Evolutionary conservation across 106 monocot genomes (phyloP).

Genomic region (Phalaenopsis equestris): DNA sequence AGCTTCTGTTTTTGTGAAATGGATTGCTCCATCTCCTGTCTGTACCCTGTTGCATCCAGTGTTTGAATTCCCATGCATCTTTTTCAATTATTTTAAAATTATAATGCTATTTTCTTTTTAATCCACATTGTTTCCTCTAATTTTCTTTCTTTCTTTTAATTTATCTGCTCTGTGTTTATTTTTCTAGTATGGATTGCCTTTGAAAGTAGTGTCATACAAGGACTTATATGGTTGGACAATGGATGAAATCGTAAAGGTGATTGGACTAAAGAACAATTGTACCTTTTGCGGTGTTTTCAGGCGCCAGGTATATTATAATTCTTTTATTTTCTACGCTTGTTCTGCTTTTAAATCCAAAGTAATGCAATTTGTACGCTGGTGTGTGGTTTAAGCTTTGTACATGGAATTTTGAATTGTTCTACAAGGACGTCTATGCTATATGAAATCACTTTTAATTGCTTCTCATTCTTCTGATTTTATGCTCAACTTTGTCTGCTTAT

Average conservation of each 20-base stretch:
- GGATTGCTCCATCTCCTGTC: background rate
- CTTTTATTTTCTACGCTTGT: background rate
- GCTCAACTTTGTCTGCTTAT: background rate
- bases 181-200: conserved; percentile 80
- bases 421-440: background rate
- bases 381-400: background rate
- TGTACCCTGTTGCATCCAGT: background rate
- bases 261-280: conserved; percentile 96
- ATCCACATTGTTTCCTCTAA: background rate
- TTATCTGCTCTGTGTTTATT: background rate
- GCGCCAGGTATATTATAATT: conserved; percentile 62
- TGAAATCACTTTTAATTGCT: background rate
- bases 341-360: background rate
- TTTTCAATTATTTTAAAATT: background rate
- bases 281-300: conserved; percentile 99
- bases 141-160: background rate
- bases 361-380: background rate
- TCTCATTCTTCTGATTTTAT: background rate
- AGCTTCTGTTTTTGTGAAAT: background rate
- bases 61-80: background rate
- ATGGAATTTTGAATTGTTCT: background rate
- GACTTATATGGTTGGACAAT: conserved; percentile 98
- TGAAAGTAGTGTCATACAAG: conserved; percentile 95
- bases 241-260: conserved; percentile 98
- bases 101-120: background rate